phyloP scores from a whole-genome alignment of 176 grass and related monocot genomes.

The Bromus sterilis region DNA sequence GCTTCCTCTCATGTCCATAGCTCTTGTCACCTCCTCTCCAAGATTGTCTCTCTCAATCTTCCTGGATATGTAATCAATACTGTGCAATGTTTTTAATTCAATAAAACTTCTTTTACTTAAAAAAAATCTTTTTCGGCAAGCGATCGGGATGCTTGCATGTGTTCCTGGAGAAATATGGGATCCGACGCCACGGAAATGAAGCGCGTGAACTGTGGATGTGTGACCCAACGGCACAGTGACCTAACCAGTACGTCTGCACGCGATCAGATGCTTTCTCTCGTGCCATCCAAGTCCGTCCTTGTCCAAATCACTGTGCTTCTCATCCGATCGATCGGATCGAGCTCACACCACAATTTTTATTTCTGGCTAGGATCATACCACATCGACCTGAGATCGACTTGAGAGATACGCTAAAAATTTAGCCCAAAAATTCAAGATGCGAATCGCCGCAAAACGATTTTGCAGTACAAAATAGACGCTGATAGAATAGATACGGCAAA shows the following conservation, averaged over 20 bases:
- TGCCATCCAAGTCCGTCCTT: neutral
- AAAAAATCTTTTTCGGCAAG: neutral
- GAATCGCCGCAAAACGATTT: no score
- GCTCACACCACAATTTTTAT: neutral
- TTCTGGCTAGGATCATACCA: neutral
- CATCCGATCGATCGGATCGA: neutral
- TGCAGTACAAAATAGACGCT: no score
- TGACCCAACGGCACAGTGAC: neutral
- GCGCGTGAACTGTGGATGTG: neutral
- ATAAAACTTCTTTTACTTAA: no score
- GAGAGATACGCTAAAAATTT: no score
- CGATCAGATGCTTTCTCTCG: neutral
- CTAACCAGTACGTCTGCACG: neutral
- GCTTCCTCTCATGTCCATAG: no score
- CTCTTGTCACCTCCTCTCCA: no score
- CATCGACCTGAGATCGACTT: neutral
- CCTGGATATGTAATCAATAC: no score
- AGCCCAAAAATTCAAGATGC: no score
- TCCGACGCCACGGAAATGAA: neutral
- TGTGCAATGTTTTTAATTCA: no score
- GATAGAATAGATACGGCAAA: no score
- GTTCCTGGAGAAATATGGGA: no score
- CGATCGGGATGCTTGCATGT: conserved; percentile 5
- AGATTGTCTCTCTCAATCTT: no score
- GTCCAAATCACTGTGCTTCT: neutral